Conservation (phyloP, 192 early-diverging fungal genomes). For the Gigaspora rosea region DNA sequence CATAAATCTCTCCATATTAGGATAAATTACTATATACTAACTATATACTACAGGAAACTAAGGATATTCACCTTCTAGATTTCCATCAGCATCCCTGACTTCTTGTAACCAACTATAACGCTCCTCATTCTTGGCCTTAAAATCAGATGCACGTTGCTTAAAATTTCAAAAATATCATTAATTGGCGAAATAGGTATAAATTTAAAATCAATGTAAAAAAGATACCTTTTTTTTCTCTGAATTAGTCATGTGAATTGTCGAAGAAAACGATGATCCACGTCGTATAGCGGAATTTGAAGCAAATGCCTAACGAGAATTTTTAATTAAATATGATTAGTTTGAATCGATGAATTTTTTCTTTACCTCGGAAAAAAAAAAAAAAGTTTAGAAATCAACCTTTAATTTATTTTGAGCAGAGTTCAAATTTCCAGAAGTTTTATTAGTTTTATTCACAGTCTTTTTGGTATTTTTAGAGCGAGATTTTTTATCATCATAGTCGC, state of each 20-base stretch:
- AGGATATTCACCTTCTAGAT: constrained; percentile 49
- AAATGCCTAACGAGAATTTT: constrained; percentile 8
- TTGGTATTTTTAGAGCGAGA: too few species aligned
- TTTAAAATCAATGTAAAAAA: not conserved
- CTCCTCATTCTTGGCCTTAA: constrained; percentile 73
- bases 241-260: not conserved
- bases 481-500: too few species aligned
- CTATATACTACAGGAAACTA: not conserved
- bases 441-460: too few species aligned
- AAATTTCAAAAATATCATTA: not conserved
- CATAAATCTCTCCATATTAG: not conserved
- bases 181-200: not conserved
- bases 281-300: constrained; percentile 1
- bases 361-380: not conserved
- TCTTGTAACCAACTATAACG: constrained; percentile 88
- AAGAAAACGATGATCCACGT: not conserved
- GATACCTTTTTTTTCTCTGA: constrained; percentile 28
- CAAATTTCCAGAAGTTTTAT: not conserved
- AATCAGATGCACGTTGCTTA: constrained; percentile 21
- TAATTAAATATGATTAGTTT: not conserved
- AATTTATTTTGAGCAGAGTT: not conserved
- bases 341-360: not conserved
- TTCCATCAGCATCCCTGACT: constrained; percentile 74
- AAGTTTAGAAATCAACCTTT: not conserved
- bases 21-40: not conserved